Evolutionary conservation across 148 eudicot species (phyloP).

Genomic region (Limonium bicolor): DNA sequence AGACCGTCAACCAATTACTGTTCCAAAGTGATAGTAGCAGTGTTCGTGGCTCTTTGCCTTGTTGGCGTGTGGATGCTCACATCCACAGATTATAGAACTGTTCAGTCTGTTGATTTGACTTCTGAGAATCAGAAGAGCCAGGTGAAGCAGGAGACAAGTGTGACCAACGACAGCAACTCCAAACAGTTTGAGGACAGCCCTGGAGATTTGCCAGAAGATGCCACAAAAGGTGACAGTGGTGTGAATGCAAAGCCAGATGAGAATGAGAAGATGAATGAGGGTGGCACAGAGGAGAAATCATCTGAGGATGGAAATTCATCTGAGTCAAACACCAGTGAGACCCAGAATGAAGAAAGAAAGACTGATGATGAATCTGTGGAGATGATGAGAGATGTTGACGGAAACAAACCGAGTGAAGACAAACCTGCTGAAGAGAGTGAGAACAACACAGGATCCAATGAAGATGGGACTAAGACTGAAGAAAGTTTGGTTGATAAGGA

Average conservation of each 20-base stretch:
- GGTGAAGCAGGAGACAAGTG: constrained; percentile 24
- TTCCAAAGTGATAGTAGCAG: constrained; percentile 47
- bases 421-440: constrained; percentile 24
- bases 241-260: constrained; percentile 16
- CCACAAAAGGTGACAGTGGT: constrained; percentile 18
- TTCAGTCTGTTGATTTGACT: constrained; percentile 30
- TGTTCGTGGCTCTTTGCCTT: constrained; percentile 59
- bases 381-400: constrained; percentile 9
- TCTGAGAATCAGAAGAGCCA: constrained; percentile 31
- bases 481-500: constrained; percentile 8
- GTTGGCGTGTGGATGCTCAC: constrained; percentile 86
- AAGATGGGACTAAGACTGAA: constrained; percentile 24
- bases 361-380: constrained; percentile 16
- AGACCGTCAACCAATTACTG: constrained; percentile 51
- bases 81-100: constrained; percentile 41
- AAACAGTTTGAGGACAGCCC: constrained; percentile 71
- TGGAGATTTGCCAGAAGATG: constrained; percentile 63
- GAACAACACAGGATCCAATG: constrained; percentile 20
- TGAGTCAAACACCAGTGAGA: not conserved
- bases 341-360: constrained; percentile 5
- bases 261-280: constrained; percentile 4
- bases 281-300: constrained; percentile 10
- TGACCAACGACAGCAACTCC: constrained; percentile 15
- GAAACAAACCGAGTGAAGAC: constrained; percentile 22
- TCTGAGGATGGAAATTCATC: not conserved